Evolutionary conservation across 768 basidiomycete genomes (phyloP).

Genomic region (Suillus brevipes): DNA sequence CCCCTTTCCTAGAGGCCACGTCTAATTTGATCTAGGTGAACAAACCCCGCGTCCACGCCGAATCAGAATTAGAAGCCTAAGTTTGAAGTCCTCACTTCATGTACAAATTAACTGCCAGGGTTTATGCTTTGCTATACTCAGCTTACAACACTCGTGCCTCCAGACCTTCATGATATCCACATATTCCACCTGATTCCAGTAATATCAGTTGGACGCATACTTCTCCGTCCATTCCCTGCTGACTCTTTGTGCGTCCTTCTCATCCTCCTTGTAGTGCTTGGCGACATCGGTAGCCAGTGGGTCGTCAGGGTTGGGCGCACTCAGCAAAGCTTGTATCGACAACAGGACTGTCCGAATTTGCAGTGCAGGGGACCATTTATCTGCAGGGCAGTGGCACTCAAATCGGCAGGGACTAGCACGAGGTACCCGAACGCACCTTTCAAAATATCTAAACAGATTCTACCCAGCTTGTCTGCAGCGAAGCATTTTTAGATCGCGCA

Average conservation of each 20-base stretch:
- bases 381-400: constrained; percentile 38
- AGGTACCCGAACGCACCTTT: constrained; percentile 60
- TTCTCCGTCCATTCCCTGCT: constrained; percentile 95
- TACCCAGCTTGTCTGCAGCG: constrained; percentile 87
- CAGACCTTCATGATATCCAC: neutral
- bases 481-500: neutral
- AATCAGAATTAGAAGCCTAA: constrained; percentile 1
- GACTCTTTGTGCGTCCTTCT: constrained; percentile 88
- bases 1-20: constrained; percentile 5
- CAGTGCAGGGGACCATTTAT: constrained; percentile 99
- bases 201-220: constrained; percentile 55
- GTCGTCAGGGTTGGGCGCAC: constrained; percentile 95
- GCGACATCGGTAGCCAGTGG: constrained; percentile 94
- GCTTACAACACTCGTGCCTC: constrained; percentile 11
- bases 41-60: neutral
- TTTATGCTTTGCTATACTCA: constrained; percentile 7
- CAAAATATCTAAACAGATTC: constrained; percentile 97
- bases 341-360: constrained; percentile 98
- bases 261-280: constrained; percentile 98
- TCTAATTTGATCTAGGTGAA: constrained; percentile 2
- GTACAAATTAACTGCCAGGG: constrained; percentile 11
- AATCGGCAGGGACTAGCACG: neutral
- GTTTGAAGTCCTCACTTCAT: constrained; percentile 4
- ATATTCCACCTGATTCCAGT: constrained; percentile 1
- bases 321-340: constrained; percentile 94